A percentile compares a stretch with the other conserved stretches of the same genome.
Conservation (phyloP, 768 basidiomycete genomes). For the Pluteus cervinus region DNA sequence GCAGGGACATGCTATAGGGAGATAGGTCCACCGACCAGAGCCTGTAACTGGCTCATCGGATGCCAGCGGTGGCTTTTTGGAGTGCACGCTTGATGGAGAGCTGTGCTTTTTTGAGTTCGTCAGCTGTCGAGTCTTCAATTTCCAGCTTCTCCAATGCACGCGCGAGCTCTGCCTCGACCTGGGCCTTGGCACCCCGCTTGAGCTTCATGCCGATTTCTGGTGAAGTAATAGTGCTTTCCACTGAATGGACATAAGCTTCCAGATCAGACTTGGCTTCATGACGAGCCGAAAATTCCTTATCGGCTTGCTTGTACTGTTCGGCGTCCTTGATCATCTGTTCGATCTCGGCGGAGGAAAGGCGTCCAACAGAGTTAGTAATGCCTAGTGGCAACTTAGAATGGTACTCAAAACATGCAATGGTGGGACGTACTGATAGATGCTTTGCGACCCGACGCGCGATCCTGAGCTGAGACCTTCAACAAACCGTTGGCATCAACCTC, state of each 20-base stretch:
- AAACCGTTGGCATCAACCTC: slow-evolving; percentile 99
- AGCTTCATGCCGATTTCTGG: slow-evolving; percentile 98
- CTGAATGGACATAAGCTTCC: slow-evolving; percentile 95
- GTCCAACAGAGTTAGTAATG: slow-evolving; percentile 99
- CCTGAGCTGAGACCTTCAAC: slow-evolving; percentile 96
- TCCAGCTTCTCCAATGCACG: slow-evolving; percentile 98
- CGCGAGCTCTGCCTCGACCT: slow-evolving; percentile 96
- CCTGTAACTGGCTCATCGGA: slow-evolving; percentile 50
- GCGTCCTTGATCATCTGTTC: slow-evolving; percentile 99
- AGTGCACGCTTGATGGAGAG: slow-evolving; percentile 93
- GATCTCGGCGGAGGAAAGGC: slow-evolving; percentile 95
- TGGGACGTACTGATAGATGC: slow-evolving; percentile 82
- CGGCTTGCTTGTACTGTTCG: slow-evolving; percentile 92
- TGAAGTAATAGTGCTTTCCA: slow-evolving; percentile 92
- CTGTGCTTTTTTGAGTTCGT: slow-evolving; percentile 95
- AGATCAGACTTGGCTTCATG: slow-evolving; percentile 99
- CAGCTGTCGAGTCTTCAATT: slow-evolving; percentile 89
- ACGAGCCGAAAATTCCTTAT: slow-evolving; percentile 97
- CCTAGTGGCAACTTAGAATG: slow-evolving; percentile 33
- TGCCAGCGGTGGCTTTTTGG: slow-evolving; percentile 93
- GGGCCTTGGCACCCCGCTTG: slow-evolving; percentile 91
- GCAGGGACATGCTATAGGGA: neutral
- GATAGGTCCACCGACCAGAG: slow-evolving; percentile 14
- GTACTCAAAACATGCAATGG: neutral
- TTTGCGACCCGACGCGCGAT: slow-evolving; percentile 98